Percentiles rank a stretch among this genome's conserved stretches.
These are phyloP conservation scores for Chloromonas sp. DNA, from an alignment of 163 green algal species.

Conservation along the genomic window DNA sequence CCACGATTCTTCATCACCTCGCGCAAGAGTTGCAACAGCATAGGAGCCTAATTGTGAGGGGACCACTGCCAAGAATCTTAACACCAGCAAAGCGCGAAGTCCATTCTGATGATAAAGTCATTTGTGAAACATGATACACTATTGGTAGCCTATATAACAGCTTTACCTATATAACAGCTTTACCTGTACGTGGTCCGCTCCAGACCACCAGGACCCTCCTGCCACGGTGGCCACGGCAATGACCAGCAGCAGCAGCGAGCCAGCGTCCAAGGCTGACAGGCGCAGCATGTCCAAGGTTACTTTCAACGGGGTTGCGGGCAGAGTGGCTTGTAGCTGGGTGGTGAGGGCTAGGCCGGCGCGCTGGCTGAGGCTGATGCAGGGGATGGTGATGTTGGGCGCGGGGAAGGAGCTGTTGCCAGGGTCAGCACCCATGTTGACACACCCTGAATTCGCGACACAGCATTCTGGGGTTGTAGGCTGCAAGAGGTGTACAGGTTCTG, in stretches of 20 bases:
- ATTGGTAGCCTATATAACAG: too few species aligned
- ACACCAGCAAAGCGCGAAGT: too few species aligned
- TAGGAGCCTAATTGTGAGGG: too few species aligned
- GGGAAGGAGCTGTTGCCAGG: conserved; percentile 10
- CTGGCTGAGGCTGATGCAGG: conserved; percentile 28
- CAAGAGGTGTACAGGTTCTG: too few species aligned
- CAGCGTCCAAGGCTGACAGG: conserved; percentile 37
- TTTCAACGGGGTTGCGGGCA: not conserved
- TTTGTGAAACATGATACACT: too few species aligned
- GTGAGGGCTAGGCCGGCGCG: conserved; percentile 19
- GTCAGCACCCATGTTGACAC: conserved; percentile 29
- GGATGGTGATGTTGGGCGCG: conserved; percentile 12
- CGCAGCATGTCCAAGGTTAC: conserved; percentile 22
- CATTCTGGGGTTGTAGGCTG: too few species aligned
- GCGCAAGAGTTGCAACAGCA: too few species aligned
- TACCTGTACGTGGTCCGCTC: conserved; percentile 27
- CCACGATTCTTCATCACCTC: too few species aligned
- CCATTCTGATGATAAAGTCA: too few species aligned
- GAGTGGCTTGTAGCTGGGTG: not conserved
- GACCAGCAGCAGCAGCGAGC: conserved; percentile 48
- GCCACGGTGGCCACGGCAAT: conserved; percentile 61
- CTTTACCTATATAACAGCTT: not conserved
- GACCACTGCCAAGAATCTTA: too few species aligned
- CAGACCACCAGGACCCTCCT: conserved; percentile 49
- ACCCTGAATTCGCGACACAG: conserved; percentile 17